Conservation (phyloP, 140 eudicot species). For the Senecio squalidus region DNA sequence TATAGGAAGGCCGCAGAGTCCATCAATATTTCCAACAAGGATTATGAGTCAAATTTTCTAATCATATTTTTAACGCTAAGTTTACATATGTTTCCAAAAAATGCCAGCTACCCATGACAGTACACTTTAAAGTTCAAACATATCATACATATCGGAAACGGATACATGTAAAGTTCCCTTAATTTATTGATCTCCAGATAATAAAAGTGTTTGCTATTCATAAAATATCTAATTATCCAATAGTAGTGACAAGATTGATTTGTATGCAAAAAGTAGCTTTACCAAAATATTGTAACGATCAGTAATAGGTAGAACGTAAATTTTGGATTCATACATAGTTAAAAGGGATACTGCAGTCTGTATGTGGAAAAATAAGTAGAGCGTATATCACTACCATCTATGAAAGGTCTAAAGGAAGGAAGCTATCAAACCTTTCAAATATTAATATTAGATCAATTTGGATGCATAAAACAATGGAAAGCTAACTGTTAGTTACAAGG, state of each 20-base stretch:
- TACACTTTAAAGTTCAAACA: background rate
- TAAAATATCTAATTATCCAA: background rate
- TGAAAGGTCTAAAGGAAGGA: background rate
- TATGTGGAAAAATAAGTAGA: background rate
- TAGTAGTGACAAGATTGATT: background rate
- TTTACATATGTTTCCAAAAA: too few species aligned
- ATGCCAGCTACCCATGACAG: too few species aligned
- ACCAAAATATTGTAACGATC: background rate
- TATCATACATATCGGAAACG: background rate
- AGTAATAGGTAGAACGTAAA: background rate
- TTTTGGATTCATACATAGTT: background rate
- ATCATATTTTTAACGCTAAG: background rate
- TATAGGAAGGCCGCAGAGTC: background rate
- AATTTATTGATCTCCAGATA: background rate
- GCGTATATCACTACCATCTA: background rate
- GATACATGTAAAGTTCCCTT: background rate
- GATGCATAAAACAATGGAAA: background rate
- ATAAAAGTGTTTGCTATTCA: background rate
- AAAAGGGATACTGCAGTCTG: conserved; percentile 1
- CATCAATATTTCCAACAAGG: background rate
- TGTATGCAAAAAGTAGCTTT: background rate
- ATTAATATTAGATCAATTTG: background rate
- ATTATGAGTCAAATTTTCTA: background rate
- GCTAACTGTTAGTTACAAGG: background rate
- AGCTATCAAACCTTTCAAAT: background rate